Evolutionary conservation across 805 yeast genomes (phyloP).

Genomic region (Candida tammaniensis): DNA sequence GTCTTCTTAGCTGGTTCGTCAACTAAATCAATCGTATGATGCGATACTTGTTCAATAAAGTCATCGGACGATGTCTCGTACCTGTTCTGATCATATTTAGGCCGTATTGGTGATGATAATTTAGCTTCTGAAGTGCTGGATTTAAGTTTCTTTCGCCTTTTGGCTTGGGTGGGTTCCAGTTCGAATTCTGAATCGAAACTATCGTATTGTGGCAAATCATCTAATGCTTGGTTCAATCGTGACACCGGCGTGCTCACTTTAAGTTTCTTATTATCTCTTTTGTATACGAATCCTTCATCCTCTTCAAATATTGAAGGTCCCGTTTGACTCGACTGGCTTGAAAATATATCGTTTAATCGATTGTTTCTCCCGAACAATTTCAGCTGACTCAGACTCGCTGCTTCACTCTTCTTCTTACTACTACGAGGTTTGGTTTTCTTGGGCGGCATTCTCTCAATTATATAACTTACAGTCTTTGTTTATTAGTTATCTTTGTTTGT

Average conservation of each 20-base stretch:
- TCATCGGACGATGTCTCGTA: slow-evolving; percentile 15
- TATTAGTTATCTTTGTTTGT: slow-evolving; percentile 4
- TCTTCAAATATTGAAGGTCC: slow-evolving; percentile 16
- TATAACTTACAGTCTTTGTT: too few relatives aligned
- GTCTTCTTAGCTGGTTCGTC: slow-evolving; percentile 10
- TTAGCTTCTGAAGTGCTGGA: slow-evolving; percentile 1
- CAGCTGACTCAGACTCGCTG: slow-evolving; percentile 1
- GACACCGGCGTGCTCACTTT: slow-evolving; percentile 25
- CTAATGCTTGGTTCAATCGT: slow-evolving; percentile 18
- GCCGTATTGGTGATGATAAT: slow-evolving; percentile 15
- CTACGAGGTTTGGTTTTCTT: too few relatives aligned
- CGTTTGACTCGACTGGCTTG: slow-evolving; percentile 1
- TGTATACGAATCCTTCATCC: slow-evolving; percentile 34
- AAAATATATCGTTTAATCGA: slow-evolving; percentile 11
- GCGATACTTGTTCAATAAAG: slow-evolving; percentile 30
- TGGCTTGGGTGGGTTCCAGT: slow-evolving; percentile 1
- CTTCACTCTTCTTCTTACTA: slow-evolving; percentile 3
- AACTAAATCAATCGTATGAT: slow-evolving; percentile 21
- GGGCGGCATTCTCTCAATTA: too few relatives aligned
- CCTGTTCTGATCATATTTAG: slow-evolving; percentile 12
- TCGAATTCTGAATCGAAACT: slow-evolving; percentile 12
- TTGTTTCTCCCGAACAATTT: slow-evolving; percentile 10
- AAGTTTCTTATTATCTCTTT: slow-evolving; percentile 17
- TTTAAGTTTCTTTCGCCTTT: background rate
- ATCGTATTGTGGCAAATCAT: slow-evolving; percentile 12